phyloP scores from a whole-genome alignment of 768 basidiomycete genomes.

The Lactifluus piperatus region DNA sequence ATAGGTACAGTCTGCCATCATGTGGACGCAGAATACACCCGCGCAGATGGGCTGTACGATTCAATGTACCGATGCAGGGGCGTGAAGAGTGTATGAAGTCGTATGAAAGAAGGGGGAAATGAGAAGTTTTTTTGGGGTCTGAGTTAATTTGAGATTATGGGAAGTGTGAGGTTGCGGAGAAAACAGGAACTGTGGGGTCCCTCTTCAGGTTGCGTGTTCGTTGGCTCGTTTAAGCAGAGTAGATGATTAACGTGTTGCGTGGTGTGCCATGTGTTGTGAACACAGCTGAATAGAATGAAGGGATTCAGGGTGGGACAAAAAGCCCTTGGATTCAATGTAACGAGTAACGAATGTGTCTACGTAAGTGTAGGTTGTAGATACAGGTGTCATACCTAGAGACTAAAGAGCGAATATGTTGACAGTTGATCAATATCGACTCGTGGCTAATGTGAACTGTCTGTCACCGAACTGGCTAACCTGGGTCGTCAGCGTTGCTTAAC shows the following conservation, averaged over 20 bases:
- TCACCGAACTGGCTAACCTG: too few species aligned
- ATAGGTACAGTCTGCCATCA: constrained; percentile 2
- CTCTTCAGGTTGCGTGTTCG: not conserved
- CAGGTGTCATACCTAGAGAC: too few species aligned
- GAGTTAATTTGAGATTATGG: constrained; percentile 2
- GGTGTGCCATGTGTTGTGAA: not conserved
- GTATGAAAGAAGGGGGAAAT: not conserved
- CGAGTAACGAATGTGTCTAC: too few species aligned
- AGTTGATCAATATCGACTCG: too few species aligned
- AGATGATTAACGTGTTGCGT: constrained; percentile 1
- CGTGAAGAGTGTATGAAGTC: not conserved
- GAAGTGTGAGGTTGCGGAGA: not conserved
- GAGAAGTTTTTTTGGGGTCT: constrained; percentile 14
- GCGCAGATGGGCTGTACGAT: constrained; percentile 12
- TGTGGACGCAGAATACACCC: constrained; percentile 1
- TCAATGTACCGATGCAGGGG: constrained; percentile 7
- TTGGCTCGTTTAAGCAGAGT: not conserved
- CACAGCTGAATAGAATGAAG: too few species aligned
- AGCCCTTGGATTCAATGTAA: too few species aligned
- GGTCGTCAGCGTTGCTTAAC: too few species aligned
- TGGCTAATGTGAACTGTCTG: too few species aligned
- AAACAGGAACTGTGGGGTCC: not conserved
- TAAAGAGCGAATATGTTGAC: too few species aligned
- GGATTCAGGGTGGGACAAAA: too few species aligned
- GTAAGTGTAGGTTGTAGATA: too few species aligned